Base-by-base conservation (phyloP, 768 basidiomycete species). In the Mycena vulgaris region DNA sequence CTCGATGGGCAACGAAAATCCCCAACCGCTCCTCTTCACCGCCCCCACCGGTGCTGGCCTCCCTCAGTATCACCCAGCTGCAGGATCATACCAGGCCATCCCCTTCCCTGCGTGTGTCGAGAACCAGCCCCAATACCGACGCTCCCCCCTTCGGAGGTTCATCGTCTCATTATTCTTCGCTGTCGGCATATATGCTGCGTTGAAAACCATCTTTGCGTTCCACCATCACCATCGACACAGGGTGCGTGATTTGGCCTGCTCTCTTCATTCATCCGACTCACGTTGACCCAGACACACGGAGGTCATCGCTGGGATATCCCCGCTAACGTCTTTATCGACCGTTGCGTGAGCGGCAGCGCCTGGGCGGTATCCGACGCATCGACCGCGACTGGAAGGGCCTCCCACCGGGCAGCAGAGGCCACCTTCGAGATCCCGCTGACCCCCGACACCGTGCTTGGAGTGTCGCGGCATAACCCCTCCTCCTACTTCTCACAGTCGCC, bases 391-490 rank as follows among this genome's bases (percentile, higher is more conserved):
- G 7, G 17, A 45, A 27, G 49, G 2, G 25, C 23, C 2, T 30
- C 28, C 9, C 23, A 14, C n/a, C 28, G 11, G 30, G 52, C 61
- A 11, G 30, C 48, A 7, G 30, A 33, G 5, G 59, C 53, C 4
- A 13, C 33, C 14, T 70, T 62, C n/a, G 64, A 66, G 25, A 56
- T 70, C n/a, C 58, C 63, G 2, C 35, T 70, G 19, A 25, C n/a
- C 27, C 31, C 19, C n/a, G 63, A 51, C 3, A 60, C 63, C 10
- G 59, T 66, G 5, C 63, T 66, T 0, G 33, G 55, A 5, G 2
- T 66, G 4, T 39, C 58, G 25, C 48, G 49, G 19, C 30, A 60
- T 31, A 3, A 35, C 0, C 11, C 25, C 2, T 25, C 23, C 17
- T 47, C 51, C 14, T 42, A 5, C 37, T 60, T 51, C 28, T 30